Evolutionary conservation across 805 yeast genomes (phyloP).

Genomic region (Starmera amethionina): DNA sequence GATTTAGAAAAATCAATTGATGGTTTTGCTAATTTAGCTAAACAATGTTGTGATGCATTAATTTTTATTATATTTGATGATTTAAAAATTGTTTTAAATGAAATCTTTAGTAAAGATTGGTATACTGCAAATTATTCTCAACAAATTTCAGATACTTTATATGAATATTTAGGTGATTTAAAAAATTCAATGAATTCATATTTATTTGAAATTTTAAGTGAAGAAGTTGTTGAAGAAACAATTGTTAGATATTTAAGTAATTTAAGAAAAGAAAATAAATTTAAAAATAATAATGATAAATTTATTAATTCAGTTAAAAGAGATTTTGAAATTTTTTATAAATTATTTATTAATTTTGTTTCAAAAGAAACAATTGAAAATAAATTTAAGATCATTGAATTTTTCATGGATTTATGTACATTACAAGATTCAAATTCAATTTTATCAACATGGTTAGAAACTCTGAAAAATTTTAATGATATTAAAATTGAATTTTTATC

Average conservation of each 20-base stretch:
- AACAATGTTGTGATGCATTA: slow-evolving; percentile 46
- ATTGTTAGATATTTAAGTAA: slow-evolving; percentile 40
- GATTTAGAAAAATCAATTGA: slow-evolving; percentile 60
- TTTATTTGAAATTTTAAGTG: slow-evolving; percentile 43
- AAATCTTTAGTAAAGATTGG: slow-evolving; percentile 65
- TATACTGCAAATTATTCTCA: slow-evolving; percentile 47
- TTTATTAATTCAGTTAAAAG: slow-evolving; percentile 42
- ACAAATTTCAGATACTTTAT: slow-evolving; percentile 61
- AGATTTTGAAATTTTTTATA: slow-evolving; percentile 50
- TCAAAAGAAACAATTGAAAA: slow-evolving; percentile 33
- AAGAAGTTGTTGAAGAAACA: slow-evolving; percentile 42
- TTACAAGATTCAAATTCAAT: slow-evolving; percentile 37
- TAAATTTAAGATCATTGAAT: slow-evolving; percentile 51
- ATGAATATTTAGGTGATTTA: slow-evolving; percentile 64
- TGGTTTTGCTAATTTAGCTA: slow-evolving; percentile 68
- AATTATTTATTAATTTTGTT: slow-evolving; percentile 37
- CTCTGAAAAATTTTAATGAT: slow-evolving; percentile 61
- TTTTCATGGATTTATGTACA: slow-evolving; percentile 45
- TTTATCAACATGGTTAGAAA: slow-evolving; percentile 47
- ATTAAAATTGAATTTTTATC: slow-evolving; percentile 65
- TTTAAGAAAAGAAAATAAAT: slow-evolving; percentile 28
- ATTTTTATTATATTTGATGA: slow-evolving; percentile 64
- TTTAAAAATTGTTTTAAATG: slow-evolving; percentile 48
- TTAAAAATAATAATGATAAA: slow-evolving; percentile 32
- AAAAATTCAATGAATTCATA: slow-evolving; percentile 41